Base-by-base conservation (phyloP, 768 basidiomycete genomes). In the Tricholoma hemisulphureum region DNA sequence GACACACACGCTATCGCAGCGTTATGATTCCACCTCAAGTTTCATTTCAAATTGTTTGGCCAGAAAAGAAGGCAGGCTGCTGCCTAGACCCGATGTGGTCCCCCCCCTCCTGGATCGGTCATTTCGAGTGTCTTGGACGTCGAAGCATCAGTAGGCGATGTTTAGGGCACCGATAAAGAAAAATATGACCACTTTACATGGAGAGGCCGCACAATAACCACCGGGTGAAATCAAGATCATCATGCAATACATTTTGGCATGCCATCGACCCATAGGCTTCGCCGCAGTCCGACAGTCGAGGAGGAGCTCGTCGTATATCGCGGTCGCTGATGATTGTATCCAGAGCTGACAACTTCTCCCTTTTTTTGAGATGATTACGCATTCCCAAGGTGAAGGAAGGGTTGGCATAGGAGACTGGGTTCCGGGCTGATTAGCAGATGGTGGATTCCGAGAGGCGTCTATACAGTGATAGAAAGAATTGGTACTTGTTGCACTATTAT, bases 161-260 rank as follows among this genome's bases (percentile, higher is more conserved):
- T 55, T 59, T 59, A n/a, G 45, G 20, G 18, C 51, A 37, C 26
- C 32, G 51, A 8, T 60, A 54, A 35, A 49, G 35, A 45, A 79
- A 74, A 80, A 81, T 75, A 71, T 81, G 82, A n/a, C 71, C 74
- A 77, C 75, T 79, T 80, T 73, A 77, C 79, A 59, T 80, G 76
- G 50, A 81, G 80, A 43, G 78, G 75, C 75, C 73, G 74, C n/a
- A n/a, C n/a, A n/a, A n/a, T n/a, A n/a, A 71, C 79, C 73, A 65
- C 78, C 71, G 52, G n/a, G 79, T 81, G 55, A 79, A 63, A 61
- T 70, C 83, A 69, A 81, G 57, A 84, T 84, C 26, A 78, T 79
- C n/a, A n/a, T n/a, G n/a, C n/a, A n/a, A 60, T 84, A 79, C 84
- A 84, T 84, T 70, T 83, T 81, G 2, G 83, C 82, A 61, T 85